Evolutionary conservation across 495 filamentous ascomycete species (phyloP).

Genomic region (Lepidopterella palustris): DNA sequence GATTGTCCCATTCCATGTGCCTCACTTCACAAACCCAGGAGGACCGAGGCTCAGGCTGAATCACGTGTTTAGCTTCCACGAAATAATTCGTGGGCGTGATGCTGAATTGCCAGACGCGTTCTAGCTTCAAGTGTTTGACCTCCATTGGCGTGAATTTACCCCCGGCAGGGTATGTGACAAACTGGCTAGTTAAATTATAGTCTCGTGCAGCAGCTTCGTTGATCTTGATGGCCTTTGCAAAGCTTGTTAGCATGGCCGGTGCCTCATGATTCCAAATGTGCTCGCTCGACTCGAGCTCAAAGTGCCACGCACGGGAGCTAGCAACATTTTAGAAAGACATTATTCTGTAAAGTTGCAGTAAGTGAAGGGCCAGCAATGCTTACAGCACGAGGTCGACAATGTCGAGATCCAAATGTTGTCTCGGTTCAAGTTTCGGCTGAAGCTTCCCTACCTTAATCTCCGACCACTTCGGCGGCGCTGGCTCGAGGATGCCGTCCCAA

Average conservation of each 20-base stretch:
- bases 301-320: conserved; percentile 18
- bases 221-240: conserved; percentile 14
- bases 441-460: conserved; percentile 1
- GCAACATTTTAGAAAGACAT: neutral
- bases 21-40: conserved; percentile 3
- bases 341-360: neutral
- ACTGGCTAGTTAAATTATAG: neutral
- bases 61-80: neutral
- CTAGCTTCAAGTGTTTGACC: neutral
- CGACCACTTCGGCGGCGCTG: conserved; percentile 8
- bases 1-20: conserved; percentile 19
- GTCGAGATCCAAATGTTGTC: conserved; percentile 14
- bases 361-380: neutral
- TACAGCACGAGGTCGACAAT: conserved; percentile 14
- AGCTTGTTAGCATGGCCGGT: conserved; percentile 2
- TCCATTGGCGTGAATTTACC: too few relatives aligned
- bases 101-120: neutral
- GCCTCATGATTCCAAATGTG: neutral
- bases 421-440: neutral
- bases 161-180: neutral
- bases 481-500: conserved; percentile 15
- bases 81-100: neutral
- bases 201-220: neutral
- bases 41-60: too few relatives aligned
- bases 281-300: conserved; percentile 10